A percentile compares a stretch with the other conserved stretches of the same genome.
phyloP scores from a whole-genome alignment of 2,329 filamentous ascomycete genomes.

The Teratosphaeria pseudoeucalypti region DNA sequence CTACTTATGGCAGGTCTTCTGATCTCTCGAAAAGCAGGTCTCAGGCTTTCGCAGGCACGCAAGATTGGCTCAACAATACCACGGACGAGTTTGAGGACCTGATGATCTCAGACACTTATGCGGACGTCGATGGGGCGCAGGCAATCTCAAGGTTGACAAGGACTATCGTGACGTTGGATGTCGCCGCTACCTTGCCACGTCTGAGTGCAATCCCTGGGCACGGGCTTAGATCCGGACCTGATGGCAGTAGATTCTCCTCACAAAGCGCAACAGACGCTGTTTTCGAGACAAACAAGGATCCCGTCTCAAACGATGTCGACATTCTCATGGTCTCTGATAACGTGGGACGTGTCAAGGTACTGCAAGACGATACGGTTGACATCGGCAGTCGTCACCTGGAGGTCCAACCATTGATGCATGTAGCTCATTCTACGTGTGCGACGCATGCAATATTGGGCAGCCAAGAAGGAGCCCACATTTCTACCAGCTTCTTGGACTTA shows the following conservation, averaged over 20 bases:
- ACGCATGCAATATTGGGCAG: slow-evolving; percentile 58
- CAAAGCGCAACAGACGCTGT: slow-evolving; percentile 17
- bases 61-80: slow-evolving; percentile 16
- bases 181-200: slow-evolving; percentile 66
- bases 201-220: slow-evolving; percentile 39
- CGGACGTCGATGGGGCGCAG: background rate
- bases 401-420: slow-evolving; percentile 38
- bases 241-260: slow-evolving; percentile 17
- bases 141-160: slow-evolving; percentile 44
- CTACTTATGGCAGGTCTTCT: background rate
- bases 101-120: background rate
- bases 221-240: slow-evolving; percentile 33
- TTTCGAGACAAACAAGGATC: slow-evolving; percentile 11
- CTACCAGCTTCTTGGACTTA: slow-evolving; percentile 12
- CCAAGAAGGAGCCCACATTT: slow-evolving; percentile 4
- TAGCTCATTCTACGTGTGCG: slow-evolving; percentile 63
- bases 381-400: slow-evolving; percentile 15
- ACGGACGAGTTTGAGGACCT: background rate
- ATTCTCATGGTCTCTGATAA: slow-evolving; percentile 13
- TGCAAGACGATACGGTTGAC: slow-evolving; percentile 22
- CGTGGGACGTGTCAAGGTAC: slow-evolving; percentile 13
- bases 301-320: slow-evolving; percentile 9
- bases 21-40: slow-evolving; percentile 7
- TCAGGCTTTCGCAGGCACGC: slow-evolving; percentile 7
- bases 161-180: slow-evolving; percentile 63